Evolutionary conservation across 257 asterid genomes (phyloP), one percentile per base, ranked within the genome.

Genomic region (Salvia hispanica): DNA sequence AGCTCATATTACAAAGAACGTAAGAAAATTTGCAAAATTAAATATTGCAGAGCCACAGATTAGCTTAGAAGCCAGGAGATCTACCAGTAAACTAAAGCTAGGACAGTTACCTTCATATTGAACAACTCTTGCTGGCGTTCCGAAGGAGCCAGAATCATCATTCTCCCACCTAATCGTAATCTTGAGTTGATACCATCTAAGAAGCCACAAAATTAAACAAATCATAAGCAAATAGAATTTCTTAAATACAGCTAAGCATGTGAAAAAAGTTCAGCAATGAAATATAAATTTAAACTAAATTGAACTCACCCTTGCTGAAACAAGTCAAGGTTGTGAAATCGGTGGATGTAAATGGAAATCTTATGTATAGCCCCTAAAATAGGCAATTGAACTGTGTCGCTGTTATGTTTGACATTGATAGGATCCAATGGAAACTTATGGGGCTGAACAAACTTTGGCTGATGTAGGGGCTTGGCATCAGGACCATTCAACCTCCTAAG

Each of bases 321-420:
- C 76, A 92, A 81, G 79, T 92, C 98, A 71, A 92, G 98, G 76
- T 92, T 89, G 83, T 92, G 98, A 83, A 92, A 92, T 66, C 97
- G 84, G 66, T 93, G 97, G 78, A 93, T 86, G 83, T 93, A 93
- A 70, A 93, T 72, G 59, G 93, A 89, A 70, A 93, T 81, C 82
- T 93, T 97, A 73, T 90, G 95, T 60, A 79, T 81, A 68, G 89
- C 85, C 79, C 90, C 98, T 77, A 81, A 69, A 85, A 77, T 83
- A 74, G 89, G 85, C 76, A 50, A 72, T 42, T 67, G 67, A 70
- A 67, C 69, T 64, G 66, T 71, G 73, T 66, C 81, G 56, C 55
- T 28, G 42, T 75, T 69, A 52, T 72, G 69, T 57, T 72, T 70
- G 21, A 62, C 72, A 76, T 74, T 18, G 70, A 75, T 70, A 13